These are phyloP conservation scores for Paragyromitra xinjiangensis DNA, from an alignment of 495 filamentous ascomycete species.

Conservation along the genomic window DNA sequence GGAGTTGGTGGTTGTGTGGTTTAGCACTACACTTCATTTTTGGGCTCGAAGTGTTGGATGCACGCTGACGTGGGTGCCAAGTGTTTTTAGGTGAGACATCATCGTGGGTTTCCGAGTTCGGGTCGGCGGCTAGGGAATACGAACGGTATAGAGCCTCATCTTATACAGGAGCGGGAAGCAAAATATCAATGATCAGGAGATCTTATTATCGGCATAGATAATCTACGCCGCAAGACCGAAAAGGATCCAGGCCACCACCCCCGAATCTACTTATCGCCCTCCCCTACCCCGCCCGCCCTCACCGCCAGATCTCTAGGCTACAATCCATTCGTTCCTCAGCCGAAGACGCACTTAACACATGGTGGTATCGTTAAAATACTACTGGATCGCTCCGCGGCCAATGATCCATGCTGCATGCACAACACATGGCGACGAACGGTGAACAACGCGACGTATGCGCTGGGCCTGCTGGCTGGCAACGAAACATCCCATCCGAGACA, in stretches of 20 bases:
- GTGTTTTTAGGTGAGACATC: constrained; percentile 8
- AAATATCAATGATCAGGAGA: not conserved
- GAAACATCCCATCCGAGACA: constrained; percentile 4
- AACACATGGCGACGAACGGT: constrained; percentile 29
- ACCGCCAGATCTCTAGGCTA: not conserved
- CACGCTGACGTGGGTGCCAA: constrained; percentile 41
- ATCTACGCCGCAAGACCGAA: not conserved
- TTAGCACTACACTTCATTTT: not conserved
- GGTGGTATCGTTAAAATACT: constrained; percentile 25
- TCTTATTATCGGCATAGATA: not conserved
- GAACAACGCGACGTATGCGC: constrained; percentile 30
- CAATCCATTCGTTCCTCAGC: constrained; percentile 25
- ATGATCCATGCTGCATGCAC: constrained; percentile 31
- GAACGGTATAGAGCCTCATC: not conserved
- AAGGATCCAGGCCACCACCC: not conserved
- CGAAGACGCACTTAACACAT: constrained; percentile 15
- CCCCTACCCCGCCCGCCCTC: constrained; percentile 9
- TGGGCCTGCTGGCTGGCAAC: constrained; percentile 4
- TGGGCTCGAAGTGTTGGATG: constrained; percentile 20
- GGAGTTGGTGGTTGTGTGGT: not conserved
- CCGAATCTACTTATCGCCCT: constrained; percentile 6
- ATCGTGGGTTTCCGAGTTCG: not conserved
- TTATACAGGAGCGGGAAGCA: not conserved
- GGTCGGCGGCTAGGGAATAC: not conserved
- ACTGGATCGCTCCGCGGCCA: constrained; percentile 33